Conservation (phyloP, 257 asterid genomes). For the Lithospermum erythrorhizon region DNA sequence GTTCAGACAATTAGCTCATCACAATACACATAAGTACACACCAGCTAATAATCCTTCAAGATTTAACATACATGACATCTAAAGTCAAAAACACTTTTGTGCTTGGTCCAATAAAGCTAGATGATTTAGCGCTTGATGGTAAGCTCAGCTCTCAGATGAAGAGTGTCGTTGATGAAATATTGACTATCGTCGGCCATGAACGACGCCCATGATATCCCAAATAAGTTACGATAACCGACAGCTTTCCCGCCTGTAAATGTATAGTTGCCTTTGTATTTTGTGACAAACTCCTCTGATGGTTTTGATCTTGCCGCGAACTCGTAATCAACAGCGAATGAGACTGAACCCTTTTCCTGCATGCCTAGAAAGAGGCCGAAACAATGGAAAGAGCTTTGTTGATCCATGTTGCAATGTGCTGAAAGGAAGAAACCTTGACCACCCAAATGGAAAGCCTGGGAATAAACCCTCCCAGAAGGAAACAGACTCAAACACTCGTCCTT, state of each 20-base stretch:
- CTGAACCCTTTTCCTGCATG: slow-evolving; percentile 26
- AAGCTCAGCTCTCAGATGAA: slow-evolving; percentile 26
- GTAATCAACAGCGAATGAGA: slow-evolving; percentile 17
- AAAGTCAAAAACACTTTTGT: not conserved
- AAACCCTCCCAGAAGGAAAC: slow-evolving; percentile 20
- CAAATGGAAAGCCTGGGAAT: slow-evolving; percentile 24
- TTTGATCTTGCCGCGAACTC: slow-evolving; percentile 23
- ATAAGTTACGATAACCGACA: slow-evolving; percentile 21
- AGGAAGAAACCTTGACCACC: slow-evolving; percentile 25
- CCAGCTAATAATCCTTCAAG: not conserved
- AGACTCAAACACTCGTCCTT: slow-evolving; percentile 18
- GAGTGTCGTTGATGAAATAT: slow-evolving; percentile 18
- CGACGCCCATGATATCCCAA: slow-evolving; percentile 19
- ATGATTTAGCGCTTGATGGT: slow-evolving; percentile 15
- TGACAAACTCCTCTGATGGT: slow-evolving; percentile 18
- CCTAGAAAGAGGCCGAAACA: slow-evolving; percentile 23
- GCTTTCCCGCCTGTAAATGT: slow-evolving; percentile 26
- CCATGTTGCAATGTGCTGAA: slow-evolving; percentile 24
- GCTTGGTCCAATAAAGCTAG: slow-evolving; percentile 1
- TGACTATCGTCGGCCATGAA: slow-evolving; percentile 28
- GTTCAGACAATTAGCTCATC: not conserved
- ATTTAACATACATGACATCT: not conserved
- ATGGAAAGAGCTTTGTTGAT: slow-evolving; percentile 19
- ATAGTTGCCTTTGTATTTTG: slow-evolving; percentile 25
- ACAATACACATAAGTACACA: not conserved